phyloP scores from a whole-genome alignment of 192 early-diverging fungal species.

The Coemansia sp. region DNA sequence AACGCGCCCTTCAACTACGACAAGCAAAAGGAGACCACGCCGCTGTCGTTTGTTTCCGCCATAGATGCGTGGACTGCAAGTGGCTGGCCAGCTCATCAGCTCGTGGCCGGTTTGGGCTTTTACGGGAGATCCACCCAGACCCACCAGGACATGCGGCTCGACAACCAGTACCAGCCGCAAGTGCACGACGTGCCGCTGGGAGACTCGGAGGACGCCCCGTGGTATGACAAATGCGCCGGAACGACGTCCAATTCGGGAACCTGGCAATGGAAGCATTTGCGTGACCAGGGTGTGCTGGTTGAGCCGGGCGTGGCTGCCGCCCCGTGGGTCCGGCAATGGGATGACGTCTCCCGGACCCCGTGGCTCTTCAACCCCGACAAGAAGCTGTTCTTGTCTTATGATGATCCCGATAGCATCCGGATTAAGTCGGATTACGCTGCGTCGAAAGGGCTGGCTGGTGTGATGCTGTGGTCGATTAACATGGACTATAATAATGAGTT shows the following conservation, averaged over 20 bases:
- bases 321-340: constrained; percentile 66
- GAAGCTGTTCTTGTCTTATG: constrained; percentile 74
- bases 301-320: constrained; percentile 47
- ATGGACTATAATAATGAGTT: constrained; percentile 59
- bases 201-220: constrained; percentile 56
- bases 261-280: constrained; percentile 66
- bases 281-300: constrained; percentile 56
- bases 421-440: constrained; percentile 60
- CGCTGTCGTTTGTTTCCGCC: constrained; percentile 45
- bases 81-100: constrained; percentile 59
- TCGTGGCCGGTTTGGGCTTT: constrained; percentile 60
- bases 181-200: constrained; percentile 45
- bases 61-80: constrained; percentile 51
- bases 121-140: constrained; percentile 59
- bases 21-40: constrained; percentile 19
- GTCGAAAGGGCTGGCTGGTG: constrained; percentile 56
- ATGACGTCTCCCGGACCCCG: constrained; percentile 58
- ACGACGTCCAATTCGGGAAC: constrained; percentile 37
- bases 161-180: constrained; percentile 52
- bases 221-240: constrained; percentile 25
- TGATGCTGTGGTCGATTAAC: constrained; percentile 57
- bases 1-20: constrained; percentile 59
- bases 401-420: constrained; percentile 64
- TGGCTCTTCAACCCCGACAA: constrained; percentile 55
- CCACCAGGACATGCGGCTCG: constrained; percentile 49